A percentile compares a stretch with the other conserved stretches of the same genome.
These are phyloP conservation scores for Tricholoma saponaceum DNA, from an alignment of 768 basidiomycete genomes.

Conservation along the genomic window DNA sequence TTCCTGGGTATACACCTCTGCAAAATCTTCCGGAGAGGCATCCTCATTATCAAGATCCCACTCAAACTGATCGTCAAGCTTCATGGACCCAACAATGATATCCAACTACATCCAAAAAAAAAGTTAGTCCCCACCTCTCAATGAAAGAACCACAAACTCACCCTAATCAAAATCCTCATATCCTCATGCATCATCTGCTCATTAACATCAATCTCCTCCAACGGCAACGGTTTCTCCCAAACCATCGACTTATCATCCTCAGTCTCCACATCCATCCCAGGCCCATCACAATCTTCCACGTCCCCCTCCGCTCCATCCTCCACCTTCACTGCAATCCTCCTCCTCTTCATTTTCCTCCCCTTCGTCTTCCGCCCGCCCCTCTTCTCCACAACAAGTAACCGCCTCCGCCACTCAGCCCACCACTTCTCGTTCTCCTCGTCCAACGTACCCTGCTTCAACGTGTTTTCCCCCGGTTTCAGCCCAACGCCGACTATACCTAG, in stretches of 20 bases:
- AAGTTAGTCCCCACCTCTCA: conserved; percentile 6
- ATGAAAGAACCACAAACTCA: conserved; percentile 23
- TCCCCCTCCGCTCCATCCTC: conserved; percentile 32
- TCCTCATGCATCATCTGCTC: conserved; percentile 74
- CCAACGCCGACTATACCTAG: conserved; percentile 3
- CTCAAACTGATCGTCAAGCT: conserved; percentile 95
- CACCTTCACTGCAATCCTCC: conserved; percentile 32
- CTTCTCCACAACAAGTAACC: neutral
- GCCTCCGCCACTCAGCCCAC: conserved; percentile 18
- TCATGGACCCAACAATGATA: conserved; percentile 89
- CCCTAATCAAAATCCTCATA: conserved; percentile 89
- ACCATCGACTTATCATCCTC: neutral
- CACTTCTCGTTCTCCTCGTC: conserved; percentile 22
- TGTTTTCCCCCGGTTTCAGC: conserved; percentile 20
- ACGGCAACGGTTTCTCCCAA: conserved; percentile 41
- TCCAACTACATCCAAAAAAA: conserved; percentile 60
- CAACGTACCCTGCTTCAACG: conserved; percentile 1
- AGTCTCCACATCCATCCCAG: conserved; percentile 26
- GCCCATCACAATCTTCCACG: conserved; percentile 21
- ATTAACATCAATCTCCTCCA: conserved; percentile 64
- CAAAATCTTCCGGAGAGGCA: conserved; percentile 90
- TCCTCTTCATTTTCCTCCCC: conserved; percentile 30
- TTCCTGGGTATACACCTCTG: conserved; percentile 80
- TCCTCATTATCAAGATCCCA: conserved; percentile 87
- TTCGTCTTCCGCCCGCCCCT: conserved; percentile 15